Evolutionary conservation across 805 yeast genomes (phyloP).

Genomic region (Monosporozyma unispora): DNA sequence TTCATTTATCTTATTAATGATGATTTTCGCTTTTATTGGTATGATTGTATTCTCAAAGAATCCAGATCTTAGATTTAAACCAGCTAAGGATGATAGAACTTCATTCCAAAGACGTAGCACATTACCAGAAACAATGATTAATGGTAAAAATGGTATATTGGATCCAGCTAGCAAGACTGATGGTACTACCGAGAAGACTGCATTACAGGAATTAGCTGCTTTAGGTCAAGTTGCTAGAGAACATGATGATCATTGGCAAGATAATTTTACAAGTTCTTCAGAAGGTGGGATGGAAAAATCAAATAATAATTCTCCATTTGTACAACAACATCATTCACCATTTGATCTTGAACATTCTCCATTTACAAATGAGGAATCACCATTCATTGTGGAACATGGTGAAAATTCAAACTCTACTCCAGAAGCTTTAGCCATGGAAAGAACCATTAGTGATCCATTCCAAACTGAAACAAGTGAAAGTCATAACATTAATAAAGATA

Average conservation of each 20-base stretch:
- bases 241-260: slow-evolving; percentile 57
- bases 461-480: not conserved
- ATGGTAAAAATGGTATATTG: not conserved
- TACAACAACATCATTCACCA: not conserved
- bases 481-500: not conserved
- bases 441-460: not conserved
- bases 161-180: slow-evolving; percentile 22
- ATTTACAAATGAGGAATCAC: not conserved
- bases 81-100: slow-evolving; percentile 86
- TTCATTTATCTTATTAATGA: slow-evolving; percentile 60
- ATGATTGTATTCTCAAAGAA: slow-evolving; percentile 65
- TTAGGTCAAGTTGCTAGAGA: slow-evolving; percentile 78
- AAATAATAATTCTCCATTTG: not conserved
- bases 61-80: slow-evolving; percentile 82
- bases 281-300: not conserved
- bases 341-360: not conserved
- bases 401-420: not conserved
- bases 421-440: not conserved
- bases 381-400: not conserved
- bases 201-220: slow-evolving; percentile 48
- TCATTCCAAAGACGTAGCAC: slow-evolving; percentile 55
- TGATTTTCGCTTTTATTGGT: slow-evolving; percentile 57
- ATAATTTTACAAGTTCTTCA: not conserved
- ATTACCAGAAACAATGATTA: not conserved
- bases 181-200: slow-evolving; percentile 6